A percentile compares a stretch with the other conserved stretches of the same genome.
phyloP scores from a whole-genome alignment of 352 stramenopile species.

The Phytophthora pistaciae region DNA sequence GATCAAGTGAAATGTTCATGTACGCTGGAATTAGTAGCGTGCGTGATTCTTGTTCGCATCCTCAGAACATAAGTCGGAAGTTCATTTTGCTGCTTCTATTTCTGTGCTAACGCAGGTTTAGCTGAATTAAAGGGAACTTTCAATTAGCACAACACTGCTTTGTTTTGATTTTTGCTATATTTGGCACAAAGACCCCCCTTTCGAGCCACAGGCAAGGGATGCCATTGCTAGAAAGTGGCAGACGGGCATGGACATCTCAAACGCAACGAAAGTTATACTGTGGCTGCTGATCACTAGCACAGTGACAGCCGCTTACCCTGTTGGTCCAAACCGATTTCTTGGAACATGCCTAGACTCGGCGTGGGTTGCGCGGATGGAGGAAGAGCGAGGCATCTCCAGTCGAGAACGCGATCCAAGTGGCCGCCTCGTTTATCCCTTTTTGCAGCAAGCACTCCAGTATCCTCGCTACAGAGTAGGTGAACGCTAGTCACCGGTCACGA shows the following conservation, averaged over 20 bases:
- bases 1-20: too few species aligned
- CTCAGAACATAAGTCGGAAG: too few species aligned
- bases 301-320: constrained; percentile 3
- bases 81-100: too few species aligned
- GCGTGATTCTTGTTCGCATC: too few species aligned
- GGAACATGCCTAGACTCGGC: constrained; percentile 51
- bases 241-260: neutral
- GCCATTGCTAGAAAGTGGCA: neutral
- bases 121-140: too few species aligned
- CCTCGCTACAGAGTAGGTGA: constrained; percentile 33
- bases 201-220: neutral
- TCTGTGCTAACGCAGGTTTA: too few species aligned
- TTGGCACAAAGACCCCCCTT: too few species aligned
- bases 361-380: constrained; percentile 51
- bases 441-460: constrained; percentile 45
- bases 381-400: constrained; percentile 24
- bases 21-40: too few species aligned
- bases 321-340: constrained; percentile 53
- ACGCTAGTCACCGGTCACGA: too few species aligned
- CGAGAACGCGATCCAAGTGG: constrained; percentile 37
- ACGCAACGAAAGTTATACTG: neutral
- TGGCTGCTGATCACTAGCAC: neutral
- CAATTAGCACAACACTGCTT: too few species aligned
- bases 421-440: constrained; percentile 49
- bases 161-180: too few species aligned